These are phyloP conservation scores for Arachnomyces sp. DNA, from an alignment of 2,329 filamentous ascomycete genomes.

Conservation along the genomic window DNA sequence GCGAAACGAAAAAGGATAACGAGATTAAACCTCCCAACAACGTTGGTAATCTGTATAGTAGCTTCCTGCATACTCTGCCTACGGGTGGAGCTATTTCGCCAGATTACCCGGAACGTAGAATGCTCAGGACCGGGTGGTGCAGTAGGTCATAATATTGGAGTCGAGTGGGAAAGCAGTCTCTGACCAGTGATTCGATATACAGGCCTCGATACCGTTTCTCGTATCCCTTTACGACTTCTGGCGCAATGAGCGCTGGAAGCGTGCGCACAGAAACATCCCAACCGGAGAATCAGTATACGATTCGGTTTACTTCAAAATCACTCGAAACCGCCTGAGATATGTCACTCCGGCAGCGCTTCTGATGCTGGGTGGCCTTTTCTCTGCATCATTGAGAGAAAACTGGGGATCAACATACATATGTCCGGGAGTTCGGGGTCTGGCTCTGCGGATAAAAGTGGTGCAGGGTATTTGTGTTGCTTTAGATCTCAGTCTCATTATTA, in stretches of 20 bases:
- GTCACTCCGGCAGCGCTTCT: conserved; percentile 32
- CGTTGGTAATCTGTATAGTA: conserved; percentile 14
- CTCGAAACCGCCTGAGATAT: conserved; percentile 29
- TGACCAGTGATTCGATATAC: neutral
- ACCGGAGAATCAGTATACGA: conserved; percentile 19
- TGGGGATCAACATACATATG: conserved; percentile 45
- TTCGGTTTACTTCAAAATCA: conserved; percentile 22
- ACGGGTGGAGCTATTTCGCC: conserved; percentile 35
- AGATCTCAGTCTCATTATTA: conserved; percentile 36
- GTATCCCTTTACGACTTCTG: conserved; percentile 36
- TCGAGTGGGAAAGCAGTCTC: too few relatives aligned
- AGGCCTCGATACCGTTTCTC: conserved; percentile 35
- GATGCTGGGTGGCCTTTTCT: conserved; percentile 31
- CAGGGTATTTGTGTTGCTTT: conserved; percentile 32
- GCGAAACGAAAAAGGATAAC: conserved; percentile 9
- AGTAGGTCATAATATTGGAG: conserved; percentile 18
- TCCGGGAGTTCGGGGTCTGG: conserved; percentile 29
- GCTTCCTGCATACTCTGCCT: conserved; percentile 20
- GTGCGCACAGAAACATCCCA: too few relatives aligned
- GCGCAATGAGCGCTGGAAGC: conserved; percentile 19
- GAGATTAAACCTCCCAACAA: conserved; percentile 1
- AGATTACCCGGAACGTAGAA: conserved; percentile 34
- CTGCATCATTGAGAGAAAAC: conserved; percentile 26
- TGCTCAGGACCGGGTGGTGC: conserved; percentile 32
- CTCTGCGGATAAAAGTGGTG: conserved; percentile 27